Evolutionary conservation across 2,329 filamentous ascomycete species (phyloP), one percentile per base, ranked within the genome.

Genomic region (Penicillium sp.): DNA sequence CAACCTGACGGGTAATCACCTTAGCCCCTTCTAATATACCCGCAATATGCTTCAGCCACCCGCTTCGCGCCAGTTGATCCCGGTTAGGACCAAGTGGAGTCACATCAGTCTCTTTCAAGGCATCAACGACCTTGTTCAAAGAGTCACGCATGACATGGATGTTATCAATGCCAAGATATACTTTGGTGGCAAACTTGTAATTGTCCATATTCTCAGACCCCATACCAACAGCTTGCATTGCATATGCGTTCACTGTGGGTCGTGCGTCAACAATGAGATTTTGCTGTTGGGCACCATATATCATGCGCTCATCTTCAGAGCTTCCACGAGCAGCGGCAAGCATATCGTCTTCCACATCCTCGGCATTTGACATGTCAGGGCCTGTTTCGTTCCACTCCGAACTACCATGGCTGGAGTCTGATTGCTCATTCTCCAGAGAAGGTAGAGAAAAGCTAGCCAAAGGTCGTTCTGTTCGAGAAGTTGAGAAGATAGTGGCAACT

Each of bases 171-270:
- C 90, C 94, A 53, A 99, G 82, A 69, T 95, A 99, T 27, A 89
- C 88, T 74, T 97, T 96, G 56, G 88, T 88, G 15, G 92, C 91
- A 67, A 92, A 93, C 58, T 89, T 90, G 77, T 99, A 99, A 74
- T 96, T 89, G 61, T 96, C 90, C 90, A 97, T 97, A 67, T 97
- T 96, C 74, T 99, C 94, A 0, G 93, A 96, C 2, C 94, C 94
- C 71, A 92, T 86, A 6, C 94, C 94, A 60, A 93, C 87, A 4
- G 92, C 90, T 72, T 97, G 92, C 83, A 97, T 97, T 6, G 92
- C 92, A 63, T 92, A 86, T 20, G 94, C 94, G 71, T 99, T 99
- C 64, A 99, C 87, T 3, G 89, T 94, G 15, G 94, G 94, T 44
- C 94, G 86, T 43, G 94, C 94, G 77, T 99, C 94, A 43, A 99